Base-by-base conservation (phyloP, 345 rosid species). In the Moricandia arvensis region DNA sequence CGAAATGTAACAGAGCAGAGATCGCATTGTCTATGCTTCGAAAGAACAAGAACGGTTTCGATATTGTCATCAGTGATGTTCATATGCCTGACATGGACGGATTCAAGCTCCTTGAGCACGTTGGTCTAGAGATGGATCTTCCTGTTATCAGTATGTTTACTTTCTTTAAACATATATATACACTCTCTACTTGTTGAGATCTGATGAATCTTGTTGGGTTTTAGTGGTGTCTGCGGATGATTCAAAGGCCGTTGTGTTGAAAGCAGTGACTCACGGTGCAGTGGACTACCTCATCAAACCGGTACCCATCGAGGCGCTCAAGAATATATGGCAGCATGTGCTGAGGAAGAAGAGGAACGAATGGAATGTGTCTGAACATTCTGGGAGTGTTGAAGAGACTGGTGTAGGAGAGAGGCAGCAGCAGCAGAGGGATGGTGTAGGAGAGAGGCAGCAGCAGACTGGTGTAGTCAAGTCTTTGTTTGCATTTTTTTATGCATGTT, bases 61-160 rank as follows among this genome's bases (percentile, higher is more conserved):
- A 95, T 79, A 79, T 95, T 5, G 97, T 95, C 63, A 78, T 95
- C 67, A 89, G 91, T 26, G 97, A 89, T 80, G 93, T 95, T 31
- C 93, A 92, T 72, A 89, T 90, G 94, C 97, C 98, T 2, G 90
- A 86, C 80, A 92, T 95, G 94, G 90, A 88, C 72, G 98, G 98
- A 1, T 87, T 86, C 84, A 81, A 92, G 58, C 97, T 95, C 29
- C 94, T 87, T 1, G 91, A 83, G 33, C 86, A 80, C 41, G 83
- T 95, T 0, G 84, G 89, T 34, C 70, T 86, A 59, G 90, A 92
- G 80, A 88, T 95, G 91, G 91, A 92, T 66, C 85, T 95, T 58
- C 98, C 99, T 34, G 98, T 92, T 54, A 88, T 92, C 65, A 85
- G 98, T 95, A 88, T 73, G 90, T 30, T 73, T 24, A 13, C 59